phyloP scores from a whole-genome alignment of 306 rosid genomes.

The Astragalus membranaceus region DNA sequence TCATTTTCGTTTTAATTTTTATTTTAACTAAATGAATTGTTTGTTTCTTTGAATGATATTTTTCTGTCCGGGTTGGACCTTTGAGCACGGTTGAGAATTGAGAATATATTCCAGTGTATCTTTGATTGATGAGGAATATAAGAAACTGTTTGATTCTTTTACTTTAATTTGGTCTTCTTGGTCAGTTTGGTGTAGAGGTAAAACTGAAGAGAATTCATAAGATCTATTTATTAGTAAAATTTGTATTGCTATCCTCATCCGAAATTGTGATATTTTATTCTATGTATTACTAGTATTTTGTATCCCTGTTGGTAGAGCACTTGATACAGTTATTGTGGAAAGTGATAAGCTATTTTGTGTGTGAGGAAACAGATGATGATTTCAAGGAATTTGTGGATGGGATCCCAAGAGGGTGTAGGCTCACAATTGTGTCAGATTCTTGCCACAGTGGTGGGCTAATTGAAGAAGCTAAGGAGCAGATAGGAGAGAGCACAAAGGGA shows the following conservation, averaged over 20 bases:
- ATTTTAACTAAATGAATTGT: neutral
- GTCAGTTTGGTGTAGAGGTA: neutral
- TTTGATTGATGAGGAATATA: neutral
- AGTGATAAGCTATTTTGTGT: neutral
- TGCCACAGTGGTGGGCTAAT: slow-evolving; percentile 92
- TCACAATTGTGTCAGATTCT: slow-evolving; percentile 88
- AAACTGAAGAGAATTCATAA: neutral
- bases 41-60: neutral
- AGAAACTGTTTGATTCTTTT: neutral
- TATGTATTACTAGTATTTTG: neutral
- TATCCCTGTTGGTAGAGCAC: neutral
- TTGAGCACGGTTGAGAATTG: neutral
- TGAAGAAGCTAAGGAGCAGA: slow-evolving; percentile 70
- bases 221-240: neutral
- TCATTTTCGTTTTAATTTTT: too few relatives aligned
- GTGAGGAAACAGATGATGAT: slow-evolving; percentile 66
- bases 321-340: neutral
- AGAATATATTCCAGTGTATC: neutral
- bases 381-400: slow-evolving; percentile 68
- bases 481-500: slow-evolving; percentile 71
- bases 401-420: slow-evolving; percentile 53
- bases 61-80: neutral
- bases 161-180: neutral
- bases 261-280: neutral
- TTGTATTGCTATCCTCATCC: neutral